phyloP scores from a whole-genome alignment of 352 stramenopile species.

The Detonula confervacea region DNA sequence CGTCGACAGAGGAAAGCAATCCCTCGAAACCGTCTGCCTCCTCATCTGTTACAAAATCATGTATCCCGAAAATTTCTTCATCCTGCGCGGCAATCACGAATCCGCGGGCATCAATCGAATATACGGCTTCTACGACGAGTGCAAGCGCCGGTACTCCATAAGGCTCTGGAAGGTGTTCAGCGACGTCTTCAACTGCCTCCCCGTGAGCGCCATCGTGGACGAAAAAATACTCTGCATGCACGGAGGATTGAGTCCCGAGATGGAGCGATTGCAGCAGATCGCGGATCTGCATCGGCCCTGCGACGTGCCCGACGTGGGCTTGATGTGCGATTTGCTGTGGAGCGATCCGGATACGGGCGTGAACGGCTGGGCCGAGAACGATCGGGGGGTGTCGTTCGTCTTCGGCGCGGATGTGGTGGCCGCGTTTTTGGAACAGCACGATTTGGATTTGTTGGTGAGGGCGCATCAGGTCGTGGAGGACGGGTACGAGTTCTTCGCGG shows the following conservation, averaged over 20 bases:
- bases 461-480: constrained; percentile 93
- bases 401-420: constrained; percentile 96
- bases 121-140: constrained; percentile 99
- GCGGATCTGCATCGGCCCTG: constrained; percentile 85
- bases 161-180: constrained; percentile 96
- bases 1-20: constrained; percentile 96
- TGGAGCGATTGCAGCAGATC: constrained; percentile 88
- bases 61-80: constrained; percentile 97
- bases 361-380: constrained; percentile 94
- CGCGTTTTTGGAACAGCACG: constrained; percentile 94
- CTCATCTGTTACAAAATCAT: constrained; percentile 99
- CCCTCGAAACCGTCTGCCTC: constrained; percentile 97
- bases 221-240: constrained; percentile 99
- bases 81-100: constrained; percentile 98
- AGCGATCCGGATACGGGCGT: constrained; percentile 87
- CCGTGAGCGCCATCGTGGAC: constrained; percentile 93
- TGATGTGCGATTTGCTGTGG: constrained; percentile 92
- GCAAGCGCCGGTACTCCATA: constrained; percentile 91
- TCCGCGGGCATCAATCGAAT: constrained; percentile 98
- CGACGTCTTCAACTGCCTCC: constrained; percentile 99
- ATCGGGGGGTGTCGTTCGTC: constrained; percentile 96
- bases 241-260: constrained; percentile 89
- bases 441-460: constrained; percentile 95
- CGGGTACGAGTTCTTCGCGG: constrained; percentile 86
- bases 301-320: constrained; percentile 88